phyloP scores from a whole-genome alignment of 2,329 filamentous ascomycete species.

The Trichoderma brevicompactum region DNA sequence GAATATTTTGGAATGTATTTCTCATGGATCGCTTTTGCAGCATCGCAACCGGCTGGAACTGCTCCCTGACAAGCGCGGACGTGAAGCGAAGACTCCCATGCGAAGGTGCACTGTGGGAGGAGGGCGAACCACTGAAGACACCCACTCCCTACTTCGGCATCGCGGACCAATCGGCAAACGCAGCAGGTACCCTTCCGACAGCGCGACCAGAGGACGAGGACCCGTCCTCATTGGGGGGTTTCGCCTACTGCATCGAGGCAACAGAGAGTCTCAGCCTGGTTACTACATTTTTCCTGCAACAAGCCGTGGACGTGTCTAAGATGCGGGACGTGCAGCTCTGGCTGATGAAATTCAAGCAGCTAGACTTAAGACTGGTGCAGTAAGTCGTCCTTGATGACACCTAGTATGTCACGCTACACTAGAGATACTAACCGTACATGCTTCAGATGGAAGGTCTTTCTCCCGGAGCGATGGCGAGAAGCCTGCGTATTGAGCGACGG shows the following conservation, averaged over 20 bases:
- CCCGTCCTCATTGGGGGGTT: neutral
- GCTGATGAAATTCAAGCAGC: constrained; percentile 51
- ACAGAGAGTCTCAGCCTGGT: neutral
- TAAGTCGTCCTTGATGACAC: constrained; percentile 31
- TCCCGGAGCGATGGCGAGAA: constrained; percentile 49
- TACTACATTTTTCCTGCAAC: neutral
- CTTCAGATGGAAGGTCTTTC: constrained; percentile 50
- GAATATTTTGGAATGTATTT: constrained; percentile 3
- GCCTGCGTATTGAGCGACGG: constrained; percentile 41
- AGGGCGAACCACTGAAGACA: neutral
- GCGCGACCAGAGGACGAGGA: neutral
- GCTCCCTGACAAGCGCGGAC: constrained; percentile 21
- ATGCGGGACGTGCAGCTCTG: constrained; percentile 28
- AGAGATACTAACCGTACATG: no score
- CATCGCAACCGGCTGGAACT: constrained; percentile 29
- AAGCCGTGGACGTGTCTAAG: neutral
- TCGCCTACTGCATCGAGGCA: neutral
- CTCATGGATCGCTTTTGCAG: constrained; percentile 14
- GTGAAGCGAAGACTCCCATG: constrained; percentile 4
- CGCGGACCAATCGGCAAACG: neutral
- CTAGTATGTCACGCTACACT: neutral
- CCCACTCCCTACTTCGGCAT: neutral
- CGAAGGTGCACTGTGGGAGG: neutral
- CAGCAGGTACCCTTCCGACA: neutral
- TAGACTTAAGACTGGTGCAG: constrained; percentile 50